Evolutionary conservation across 1,284 basidiomycete genomes (phyloP), one percentile per base, ranked within the genome.

Genomic region (Leccinum pachyderme): DNA sequence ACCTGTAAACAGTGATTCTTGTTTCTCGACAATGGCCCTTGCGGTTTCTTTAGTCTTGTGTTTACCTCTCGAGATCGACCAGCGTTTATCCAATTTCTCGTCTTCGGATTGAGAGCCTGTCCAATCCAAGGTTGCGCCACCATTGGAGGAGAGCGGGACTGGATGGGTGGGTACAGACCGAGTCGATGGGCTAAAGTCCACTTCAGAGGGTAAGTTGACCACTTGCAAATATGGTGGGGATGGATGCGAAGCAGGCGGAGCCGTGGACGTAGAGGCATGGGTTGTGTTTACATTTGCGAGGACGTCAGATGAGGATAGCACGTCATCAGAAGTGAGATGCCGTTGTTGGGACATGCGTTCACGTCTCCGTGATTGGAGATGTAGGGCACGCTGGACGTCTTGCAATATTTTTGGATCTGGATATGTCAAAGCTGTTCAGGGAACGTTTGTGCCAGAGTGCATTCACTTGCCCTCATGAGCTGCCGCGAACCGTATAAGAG

Each of bases 121-220:
- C 87, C 87, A 90, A 62, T 90, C 88, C 25, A 90, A 71, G 2
- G 86, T 87, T 24, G 73, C 72, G 7, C 88, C 88, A 53, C 83
- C 81, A 63, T 89, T 80, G 3, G 77, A 75, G 9, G 87, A 89
- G 4, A 78, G 71, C 0, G 87, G 88, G 7, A 90, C 78, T 15
- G 81, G 82, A 59, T 83, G 81, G 6, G 67, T 61, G 6, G 70
- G 71, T 28, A 64, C 67, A 18, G 71, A 65, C 18, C 79, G 78
- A 13, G 80, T 80, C 2, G 84, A 81, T n/a, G 87, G 87, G 61
- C 84, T 82, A 63, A 89, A 89, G 67, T 89, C 87, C 37, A 89
- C 74, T 47, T 87, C 85, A 4, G 74, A 73, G 11, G 76, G 72
- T 8, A 67, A 58, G 45, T 61, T 71, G 25, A 49, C 47, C 28